Evolutionary conservation across 2,329 filamentous ascomycete species (phyloP), one percentile per base, ranked within the genome.

Genomic region (Sclerotinia nivalis): DNA sequence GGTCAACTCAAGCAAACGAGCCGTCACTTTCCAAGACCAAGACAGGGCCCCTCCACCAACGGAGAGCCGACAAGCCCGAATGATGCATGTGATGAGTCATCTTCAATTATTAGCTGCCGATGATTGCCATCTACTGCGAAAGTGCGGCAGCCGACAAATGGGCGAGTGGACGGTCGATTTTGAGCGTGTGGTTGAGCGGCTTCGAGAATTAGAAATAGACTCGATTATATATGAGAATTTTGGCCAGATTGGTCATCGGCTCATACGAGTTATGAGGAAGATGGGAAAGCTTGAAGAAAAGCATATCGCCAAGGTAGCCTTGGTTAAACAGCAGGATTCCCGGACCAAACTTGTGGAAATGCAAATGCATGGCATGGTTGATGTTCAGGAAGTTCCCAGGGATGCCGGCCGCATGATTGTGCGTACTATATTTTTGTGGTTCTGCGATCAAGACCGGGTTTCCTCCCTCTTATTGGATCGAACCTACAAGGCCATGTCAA

Each of bases 251-350:
- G 93, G 93, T 0, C 86, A 95, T 25, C 91, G 95, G 12, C 84
- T 99, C n/a, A 87, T 93, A 28, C 91, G 93, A 28, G 93, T 98
- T 69, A 85, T 99, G 28, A 87, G 91, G 52, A 89, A 91, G 70
- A 93, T 94, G 77, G 96, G 96, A 67, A 97, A 96, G 78, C 84
- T 98, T n/a, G 95, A 98, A 74, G 96, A 99, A 80, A 97, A 96
- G 80, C 90, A 92, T 71, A 85, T 97, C 18, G 91, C 92, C 50
- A 89, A 89, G 64, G 85, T 93, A 69, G 92, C 91, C 67, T 87
- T 99, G 71, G 90, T 97, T 83, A 91, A 91, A 70, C 92, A 95
- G 76, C 89, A 91, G 70, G 93, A 97, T 67, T 88, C 98, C 34
- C 92, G 96, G 60, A 89, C 90, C 70, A 91, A 93, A 72, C 90